These are phyloP conservation scores for Exophiala sp. DNA, from an alignment of 2,329 filamentous ascomycete species.

Conservation along the genomic window DNA sequence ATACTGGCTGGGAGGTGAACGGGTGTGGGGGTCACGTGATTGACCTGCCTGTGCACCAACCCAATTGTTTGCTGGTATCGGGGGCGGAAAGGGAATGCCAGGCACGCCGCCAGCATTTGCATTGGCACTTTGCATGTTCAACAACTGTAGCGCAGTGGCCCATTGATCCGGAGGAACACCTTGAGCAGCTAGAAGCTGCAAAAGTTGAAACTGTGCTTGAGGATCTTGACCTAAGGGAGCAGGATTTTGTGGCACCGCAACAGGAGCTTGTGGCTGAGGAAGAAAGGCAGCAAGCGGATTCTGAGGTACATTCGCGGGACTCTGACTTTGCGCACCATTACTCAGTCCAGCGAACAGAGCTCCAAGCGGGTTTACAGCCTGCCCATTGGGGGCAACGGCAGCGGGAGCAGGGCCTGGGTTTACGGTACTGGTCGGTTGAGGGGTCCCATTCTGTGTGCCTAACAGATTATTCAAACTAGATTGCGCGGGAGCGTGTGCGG, in stretches of 20 bases:
- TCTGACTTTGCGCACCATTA: slow-evolving; percentile 37
- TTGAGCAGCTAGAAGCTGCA: slow-evolving; percentile 69
- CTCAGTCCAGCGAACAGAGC: slow-evolving; percentile 44
- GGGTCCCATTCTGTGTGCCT: slow-evolving; percentile 43
- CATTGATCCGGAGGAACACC: slow-evolving; percentile 74
- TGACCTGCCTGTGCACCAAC: slow-evolving; percentile 36
- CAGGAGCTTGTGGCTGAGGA: slow-evolving; percentile 36
- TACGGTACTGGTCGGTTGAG: slow-evolving; percentile 37
- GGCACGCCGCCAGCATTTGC: slow-evolving; percentile 32
- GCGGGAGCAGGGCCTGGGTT: slow-evolving; percentile 40
- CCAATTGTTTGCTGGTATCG: slow-evolving; percentile 33
- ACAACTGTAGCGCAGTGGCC: slow-evolving; percentile 50
- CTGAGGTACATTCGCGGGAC: slow-evolving; percentile 28
- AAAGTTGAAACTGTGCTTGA: slow-evolving; percentile 67
- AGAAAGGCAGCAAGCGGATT: slow-evolving; percentile 42
- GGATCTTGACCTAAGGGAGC: slow-evolving; percentile 41
- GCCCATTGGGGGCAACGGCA: slow-evolving; percentile 40
- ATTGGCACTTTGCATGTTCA: slow-evolving; percentile 39
- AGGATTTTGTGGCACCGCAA: slow-evolving; percentile 23
- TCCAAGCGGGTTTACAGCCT: slow-evolving; percentile 57
- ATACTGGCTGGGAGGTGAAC: slow-evolving; percentile 56
- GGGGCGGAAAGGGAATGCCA: slow-evolving; percentile 32
- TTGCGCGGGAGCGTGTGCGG: slow-evolving; percentile 32
- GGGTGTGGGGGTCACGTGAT: slow-evolving; percentile 50
- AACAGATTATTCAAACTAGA: slow-evolving; percentile 46